Evolutionary conservation across 2,329 filamentous ascomycete genomes (phyloP).

Genomic region (Parastagonospora avenae): DNA sequence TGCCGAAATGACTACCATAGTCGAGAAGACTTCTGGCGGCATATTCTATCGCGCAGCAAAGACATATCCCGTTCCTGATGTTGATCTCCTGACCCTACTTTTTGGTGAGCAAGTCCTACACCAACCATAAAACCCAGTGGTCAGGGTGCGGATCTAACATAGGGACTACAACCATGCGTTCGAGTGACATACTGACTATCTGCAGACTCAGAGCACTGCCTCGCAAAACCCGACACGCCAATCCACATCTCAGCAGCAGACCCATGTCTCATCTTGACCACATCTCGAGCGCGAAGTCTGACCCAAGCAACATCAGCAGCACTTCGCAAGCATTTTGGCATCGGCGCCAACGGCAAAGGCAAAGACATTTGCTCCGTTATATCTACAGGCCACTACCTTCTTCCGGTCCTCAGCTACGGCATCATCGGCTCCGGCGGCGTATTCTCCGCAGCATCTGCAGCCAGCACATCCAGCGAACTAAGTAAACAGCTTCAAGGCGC

Average conservation of each 20-base stretch:
- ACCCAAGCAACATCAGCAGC: conserved; percentile 61
- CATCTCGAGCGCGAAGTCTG: conserved; percentile 54
- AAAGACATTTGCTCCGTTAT: conserved; percentile 61
- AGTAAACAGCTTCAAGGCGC: conserved; percentile 54
- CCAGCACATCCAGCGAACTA: conserved; percentile 58
- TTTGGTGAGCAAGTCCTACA: conserved; percentile 40
- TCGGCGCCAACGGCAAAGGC: conserved; percentile 56
- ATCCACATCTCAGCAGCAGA: conserved; percentile 64
- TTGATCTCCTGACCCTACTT: conserved; percentile 50
- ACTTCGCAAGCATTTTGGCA: conserved; percentile 59
- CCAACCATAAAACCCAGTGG: background rate
- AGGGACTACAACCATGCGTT: background rate
- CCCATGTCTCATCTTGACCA: conserved; percentile 60
- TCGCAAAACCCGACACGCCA: conserved; percentile 55
- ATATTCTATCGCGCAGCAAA: conserved; percentile 40
- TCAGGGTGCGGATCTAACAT: too few species aligned
- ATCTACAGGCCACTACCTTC: conserved; percentile 61
- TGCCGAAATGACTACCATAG: conserved; percentile 36
- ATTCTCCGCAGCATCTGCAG: conserved; percentile 61
- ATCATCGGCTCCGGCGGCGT: conserved; percentile 65
- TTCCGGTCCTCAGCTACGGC: conserved; percentile 61
- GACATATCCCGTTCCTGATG: conserved; percentile 40
- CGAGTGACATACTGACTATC: conserved; percentile 4
- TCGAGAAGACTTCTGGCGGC: conserved; percentile 38
- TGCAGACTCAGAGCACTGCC: conserved; percentile 35